A percentile compares a stretch with the other conserved stretches of the same genome.
These are phyloP conservation scores for Arabis alpina DNA, from an alignment of 345 rosid species.

Conservation along the genomic window DNA sequence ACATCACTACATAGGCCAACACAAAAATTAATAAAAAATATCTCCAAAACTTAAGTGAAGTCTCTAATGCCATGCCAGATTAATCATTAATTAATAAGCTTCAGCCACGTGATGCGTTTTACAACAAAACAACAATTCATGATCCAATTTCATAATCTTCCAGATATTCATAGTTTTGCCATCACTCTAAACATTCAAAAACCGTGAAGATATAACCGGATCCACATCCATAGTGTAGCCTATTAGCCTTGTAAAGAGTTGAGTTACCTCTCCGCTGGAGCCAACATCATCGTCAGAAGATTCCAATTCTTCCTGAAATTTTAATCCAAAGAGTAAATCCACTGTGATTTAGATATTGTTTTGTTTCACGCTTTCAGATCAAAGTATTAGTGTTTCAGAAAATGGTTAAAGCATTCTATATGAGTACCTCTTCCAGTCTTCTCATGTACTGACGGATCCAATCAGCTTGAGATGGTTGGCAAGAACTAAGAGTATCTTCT, in stretches of 20 bases:
- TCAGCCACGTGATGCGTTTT: not conserved
- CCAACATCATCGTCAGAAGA: conserved; percentile 71
- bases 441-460: conserved; percentile 87
- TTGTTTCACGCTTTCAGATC: not conserved
- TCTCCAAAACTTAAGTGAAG: no score
- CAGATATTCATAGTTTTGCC: conserved; percentile 16
- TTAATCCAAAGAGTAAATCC: not conserved
- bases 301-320: conserved; percentile 61
- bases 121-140: not conserved
- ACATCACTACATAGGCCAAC: not conserved
- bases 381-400: conserved; percentile 1
- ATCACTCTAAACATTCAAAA: not conserved
- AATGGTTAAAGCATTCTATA: conserved; percentile 12
- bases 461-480: conserved; percentile 79
- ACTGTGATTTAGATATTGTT: not conserved
- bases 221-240: conserved; percentile 1
- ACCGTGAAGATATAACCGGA: not conserved
- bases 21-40: no score
- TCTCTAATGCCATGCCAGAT: conserved; percentile 3
- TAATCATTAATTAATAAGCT: conserved; percentile 12
- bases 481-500: conserved; percentile 53
- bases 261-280: conserved; percentile 55
- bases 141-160: conserved; percentile 20
- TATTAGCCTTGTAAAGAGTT: conserved; percentile 2
- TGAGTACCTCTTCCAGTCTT: conserved; percentile 79